A percentile compares a stretch with the other conserved stretches of the same genome.
Conservation (phyloP, 768 basidiomycete species). For the Cystobasidium ongulense region DNA sequence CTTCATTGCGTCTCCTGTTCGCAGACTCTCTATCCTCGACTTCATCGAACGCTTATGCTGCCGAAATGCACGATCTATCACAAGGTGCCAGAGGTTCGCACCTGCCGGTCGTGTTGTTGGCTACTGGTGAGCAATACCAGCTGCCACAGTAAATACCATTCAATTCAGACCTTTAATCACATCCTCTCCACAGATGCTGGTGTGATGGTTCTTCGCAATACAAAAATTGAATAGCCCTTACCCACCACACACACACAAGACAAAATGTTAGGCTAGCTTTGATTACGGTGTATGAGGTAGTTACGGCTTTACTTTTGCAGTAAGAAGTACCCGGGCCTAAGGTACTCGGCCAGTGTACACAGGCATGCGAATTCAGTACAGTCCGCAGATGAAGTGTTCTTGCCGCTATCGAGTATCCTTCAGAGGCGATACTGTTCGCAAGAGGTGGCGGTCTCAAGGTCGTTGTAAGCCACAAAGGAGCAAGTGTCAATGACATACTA, state of each 20-base stretch:
- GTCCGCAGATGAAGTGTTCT: background rate
- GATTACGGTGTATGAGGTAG: background rate
- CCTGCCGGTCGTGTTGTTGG: slow-evolving; percentile 17
- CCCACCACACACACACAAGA: too few relatives aligned
- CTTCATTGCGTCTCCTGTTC: slow-evolving; percentile 75
- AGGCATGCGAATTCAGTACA: background rate
- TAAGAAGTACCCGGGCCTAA: background rate
- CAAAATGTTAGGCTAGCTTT: too few relatives aligned
- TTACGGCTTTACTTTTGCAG: background rate
- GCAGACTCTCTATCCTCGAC: slow-evolving; percentile 85
- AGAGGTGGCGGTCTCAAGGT: too few relatives aligned
- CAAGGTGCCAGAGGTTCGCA: background rate
- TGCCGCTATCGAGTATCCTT: too few relatives aligned
- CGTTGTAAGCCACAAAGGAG: too few relatives aligned
- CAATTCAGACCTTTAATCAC: background rate
- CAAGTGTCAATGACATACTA: too few relatives aligned
- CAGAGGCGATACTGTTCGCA: too few relatives aligned
- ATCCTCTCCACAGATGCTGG: background rate
- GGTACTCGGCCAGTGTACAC: background rate
- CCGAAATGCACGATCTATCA: background rate
- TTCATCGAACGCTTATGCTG: slow-evolving; percentile 50
- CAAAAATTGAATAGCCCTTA: background rate
- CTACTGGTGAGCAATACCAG: slow-evolving; percentile 7
- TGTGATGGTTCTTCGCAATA: slow-evolving; percentile 14
- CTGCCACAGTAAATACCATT: too few relatives aligned